Conservation (phyloP, 2,329 filamentous ascomycete genomes). For the Erysiphe pulchra region DNA sequence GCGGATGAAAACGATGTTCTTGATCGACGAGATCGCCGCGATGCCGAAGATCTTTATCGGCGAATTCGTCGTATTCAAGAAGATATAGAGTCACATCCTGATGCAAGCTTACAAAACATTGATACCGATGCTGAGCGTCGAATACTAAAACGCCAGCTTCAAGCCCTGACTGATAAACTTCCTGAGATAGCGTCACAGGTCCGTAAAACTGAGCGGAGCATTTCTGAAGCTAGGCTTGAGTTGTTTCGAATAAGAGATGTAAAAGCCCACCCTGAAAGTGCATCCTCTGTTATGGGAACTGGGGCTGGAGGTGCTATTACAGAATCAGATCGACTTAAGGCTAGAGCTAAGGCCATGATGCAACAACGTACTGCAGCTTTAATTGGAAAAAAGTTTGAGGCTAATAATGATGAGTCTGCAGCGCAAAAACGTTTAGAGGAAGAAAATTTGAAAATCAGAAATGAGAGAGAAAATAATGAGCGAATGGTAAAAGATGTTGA, state of each 20-base stretch:
- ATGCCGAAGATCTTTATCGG: slow-evolving; percentile 82
- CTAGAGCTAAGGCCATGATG: slow-evolving; percentile 93
- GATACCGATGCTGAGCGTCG: slow-evolving; percentile 78
- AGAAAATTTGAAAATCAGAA: slow-evolving; percentile 55
- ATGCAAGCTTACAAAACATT: slow-evolving; percentile 38
- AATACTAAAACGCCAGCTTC: slow-evolving; percentile 66
- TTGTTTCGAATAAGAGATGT: slow-evolving; percentile 84
- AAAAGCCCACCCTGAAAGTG: slow-evolving; percentile 66
- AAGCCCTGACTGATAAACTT: slow-evolving; percentile 67
- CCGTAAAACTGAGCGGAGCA: slow-evolving; percentile 68
- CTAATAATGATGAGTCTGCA: slow-evolving; percentile 43
- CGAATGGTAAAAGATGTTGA: slow-evolving; percentile 93
- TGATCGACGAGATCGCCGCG: slow-evolving; percentile 69
- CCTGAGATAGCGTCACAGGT: slow-evolving; percentile 84
- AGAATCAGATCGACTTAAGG: slow-evolving; percentile 83
- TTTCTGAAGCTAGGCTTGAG: slow-evolving; percentile 75
- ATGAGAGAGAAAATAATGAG: slow-evolving; percentile 82
- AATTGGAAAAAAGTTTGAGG: slow-evolving; percentile 55
- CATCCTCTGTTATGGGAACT: slow-evolving; percentile 64
- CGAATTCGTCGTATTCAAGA: slow-evolving; percentile 79
- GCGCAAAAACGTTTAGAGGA: slow-evolving; percentile 71
- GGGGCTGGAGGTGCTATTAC: slow-evolving; percentile 77
- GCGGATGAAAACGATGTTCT: slow-evolving; percentile 78
- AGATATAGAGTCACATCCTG: slow-evolving; percentile 80
- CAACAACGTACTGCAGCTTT: slow-evolving; percentile 85